Percentiles rank a stretch among this genome's conserved stretches.
These are phyloP conservation scores for Aspergillus carlsbadensis DNA, from an alignment of 495 filamentous ascomycete genomes.

Conservation along the genomic window DNA sequence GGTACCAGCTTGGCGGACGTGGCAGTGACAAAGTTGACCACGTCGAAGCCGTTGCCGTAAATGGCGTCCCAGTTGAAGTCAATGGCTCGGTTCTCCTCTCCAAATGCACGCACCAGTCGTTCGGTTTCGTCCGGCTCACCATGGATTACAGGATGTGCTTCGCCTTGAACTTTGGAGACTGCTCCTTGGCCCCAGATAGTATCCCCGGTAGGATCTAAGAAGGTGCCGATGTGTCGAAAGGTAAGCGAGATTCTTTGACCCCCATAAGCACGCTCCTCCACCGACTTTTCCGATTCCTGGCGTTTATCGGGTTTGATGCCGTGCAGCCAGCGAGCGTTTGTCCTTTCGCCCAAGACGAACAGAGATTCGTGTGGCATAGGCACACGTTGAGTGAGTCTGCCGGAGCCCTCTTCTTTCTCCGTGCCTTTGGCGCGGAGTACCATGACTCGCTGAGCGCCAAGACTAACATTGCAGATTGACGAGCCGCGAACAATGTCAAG, in stretches of 20 bases:
- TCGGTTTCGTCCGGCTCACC: slow-evolving; percentile 66
- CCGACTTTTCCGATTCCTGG: slow-evolving; percentile 57
- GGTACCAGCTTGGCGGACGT: slow-evolving; percentile 52
- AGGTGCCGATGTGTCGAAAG: slow-evolving; percentile 88
- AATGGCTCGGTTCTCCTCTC: slow-evolving; percentile 73
- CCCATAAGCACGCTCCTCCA: slow-evolving; percentile 66
- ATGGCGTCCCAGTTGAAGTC: slow-evolving; percentile 75
- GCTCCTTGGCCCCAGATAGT: slow-evolving; percentile 94
- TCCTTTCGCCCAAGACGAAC: slow-evolving; percentile 75
- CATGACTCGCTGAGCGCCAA: slow-evolving; percentile 92
- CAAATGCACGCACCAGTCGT: slow-evolving; percentile 73
- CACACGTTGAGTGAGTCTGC: slow-evolving; percentile 61
- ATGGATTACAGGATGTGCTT: slow-evolving; percentile 63
- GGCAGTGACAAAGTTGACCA: slow-evolving; percentile 68
- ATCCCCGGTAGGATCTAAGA: slow-evolving; percentile 57
- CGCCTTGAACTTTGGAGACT: slow-evolving; percentile 55
- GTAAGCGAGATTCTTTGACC: slow-evolving; percentile 89
- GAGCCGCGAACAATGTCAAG: slow-evolving; percentile 81
- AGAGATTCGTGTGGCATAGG: slow-evolving; percentile 85
- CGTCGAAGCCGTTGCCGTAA: slow-evolving; percentile 85
- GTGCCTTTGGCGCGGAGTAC: slow-evolving; percentile 78
- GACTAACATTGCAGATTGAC: slow-evolving; percentile 86
- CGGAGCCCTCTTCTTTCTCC: slow-evolving; percentile 25
- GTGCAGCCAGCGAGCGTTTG: slow-evolving; percentile 88
- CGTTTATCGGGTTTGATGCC: slow-evolving; percentile 87